Percentiles rank a stretch among this genome's conserved stretches.
Conservation (phyloP, 2,329 filamentous ascomycete genomes). For the Hymenoscyphus linearis region DNA sequence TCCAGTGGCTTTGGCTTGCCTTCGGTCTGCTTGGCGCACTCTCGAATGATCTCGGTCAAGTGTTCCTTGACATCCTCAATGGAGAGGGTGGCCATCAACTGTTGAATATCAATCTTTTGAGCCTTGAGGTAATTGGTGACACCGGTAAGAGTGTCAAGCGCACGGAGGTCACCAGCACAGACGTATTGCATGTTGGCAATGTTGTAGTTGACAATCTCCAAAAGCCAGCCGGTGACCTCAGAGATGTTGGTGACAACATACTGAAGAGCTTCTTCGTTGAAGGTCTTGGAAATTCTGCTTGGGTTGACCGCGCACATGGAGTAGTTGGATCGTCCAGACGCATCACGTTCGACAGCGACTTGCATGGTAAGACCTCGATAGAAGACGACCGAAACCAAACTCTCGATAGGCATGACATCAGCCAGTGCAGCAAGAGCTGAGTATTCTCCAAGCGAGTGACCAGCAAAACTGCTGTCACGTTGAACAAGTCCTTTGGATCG, state of each 20-base stretch:
- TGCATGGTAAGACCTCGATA: conserved; percentile 99
- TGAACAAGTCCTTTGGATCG: conserved; percentile 93
- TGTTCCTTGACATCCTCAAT: conserved; percentile 89
- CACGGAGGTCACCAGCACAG: conserved; percentile 64
- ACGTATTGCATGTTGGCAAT: conserved; percentile 73
- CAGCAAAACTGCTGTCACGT: conserved; percentile 93
- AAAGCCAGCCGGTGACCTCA: conserved; percentile 87
- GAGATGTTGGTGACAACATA: conserved; percentile 95
- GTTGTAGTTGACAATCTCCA: conserved; percentile 97
- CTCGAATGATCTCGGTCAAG: conserved; percentile 84
- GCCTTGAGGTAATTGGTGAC: conserved; percentile 93
- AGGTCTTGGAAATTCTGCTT: conserved; percentile 95
- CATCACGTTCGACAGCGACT: conserved; percentile 95
- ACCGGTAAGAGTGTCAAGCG: conserved; percentile 59
- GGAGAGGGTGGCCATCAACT: conserved; percentile 78
- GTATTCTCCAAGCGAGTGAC: conserved; percentile 97
- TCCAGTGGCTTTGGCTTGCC: conserved; percentile 84
- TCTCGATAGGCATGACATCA: conserved; percentile 99
- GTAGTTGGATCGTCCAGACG: conserved; percentile 90
- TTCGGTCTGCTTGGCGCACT: conserved; percentile 79
- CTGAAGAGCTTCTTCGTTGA: conserved; percentile 94
- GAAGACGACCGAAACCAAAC: conserved; percentile 95
- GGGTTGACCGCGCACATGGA: conserved; percentile 99
- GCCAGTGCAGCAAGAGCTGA: conserved; percentile 92
- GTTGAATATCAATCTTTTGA: conserved; percentile 95